These are phyloP conservation scores for Euclidium syriacum DNA, from an alignment of 345 rosid genomes.

Conservation along the genomic window DNA sequence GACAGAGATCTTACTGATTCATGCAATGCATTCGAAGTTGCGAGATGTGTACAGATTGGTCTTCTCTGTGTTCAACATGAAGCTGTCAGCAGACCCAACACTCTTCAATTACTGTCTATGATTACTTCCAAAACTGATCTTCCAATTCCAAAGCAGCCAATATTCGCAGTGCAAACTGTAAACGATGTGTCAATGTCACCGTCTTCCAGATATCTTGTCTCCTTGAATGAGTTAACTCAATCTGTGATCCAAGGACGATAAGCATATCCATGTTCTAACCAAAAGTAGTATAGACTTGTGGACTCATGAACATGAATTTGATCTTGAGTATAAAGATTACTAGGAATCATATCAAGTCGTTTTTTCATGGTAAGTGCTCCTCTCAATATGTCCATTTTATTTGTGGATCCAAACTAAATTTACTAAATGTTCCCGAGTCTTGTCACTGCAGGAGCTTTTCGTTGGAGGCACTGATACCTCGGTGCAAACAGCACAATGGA, in stretches of 20 bases:
- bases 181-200: slow-evolving; percentile 1
- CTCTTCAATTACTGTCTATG: slow-evolving; percentile 11
- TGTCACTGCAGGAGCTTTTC: background rate
- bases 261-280: background rate
- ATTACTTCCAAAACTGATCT: background rate
- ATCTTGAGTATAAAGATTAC: no score
- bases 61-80: slow-evolving; percentile 6
- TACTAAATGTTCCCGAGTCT: background rate
- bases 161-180: background rate
- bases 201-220: background rate
- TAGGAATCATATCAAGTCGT: no score
- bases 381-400: no score
- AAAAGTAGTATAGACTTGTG: background rate
- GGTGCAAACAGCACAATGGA: background rate
- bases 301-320: background rate
- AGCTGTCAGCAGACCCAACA: slow-evolving; percentile 15
- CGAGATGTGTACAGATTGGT: slow-evolving; percentile 15
- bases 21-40: background rate
- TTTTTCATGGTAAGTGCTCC: no score
- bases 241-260: slow-evolving; percentile 27
- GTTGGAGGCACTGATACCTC: background rate
- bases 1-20: slow-evolving; percentile 8
- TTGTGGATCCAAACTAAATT: no score
- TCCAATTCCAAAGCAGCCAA: slow-evolving; percentile 8
- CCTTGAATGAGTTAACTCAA: slow-evolving; percentile 22